Base-by-base conservation (phyloP, 495 filamentous ascomycete species). In the Aspergillus hancockii region DNA sequence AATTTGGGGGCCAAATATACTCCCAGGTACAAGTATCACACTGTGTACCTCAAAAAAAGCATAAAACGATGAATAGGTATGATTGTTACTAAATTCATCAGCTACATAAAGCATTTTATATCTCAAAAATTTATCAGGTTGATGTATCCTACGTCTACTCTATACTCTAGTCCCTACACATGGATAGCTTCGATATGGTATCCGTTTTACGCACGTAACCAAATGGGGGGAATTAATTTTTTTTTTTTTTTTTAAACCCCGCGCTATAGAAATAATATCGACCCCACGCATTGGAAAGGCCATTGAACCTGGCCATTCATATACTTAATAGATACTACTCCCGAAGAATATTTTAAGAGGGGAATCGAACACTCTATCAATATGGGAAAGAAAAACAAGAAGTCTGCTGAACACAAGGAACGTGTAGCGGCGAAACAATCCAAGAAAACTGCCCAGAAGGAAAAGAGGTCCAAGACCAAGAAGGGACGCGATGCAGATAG, bases 381-480 rank as follows among this genome's bases (percentile, higher is more conserved):
- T 36, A 82, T 83, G 81, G 80, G 62, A 41, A 83, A 83, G 62
- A 82, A 82, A 54, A 75, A 75, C 58, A 83, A 83, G 66, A 83
- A 83, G 63, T 73, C 79, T 8, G 79, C 77, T 47, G 81, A 83
- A 68, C 77, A 81, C 67, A 83, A 83, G 58, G 81, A 78, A 50
- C 80, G 81, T 36, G 72, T 80, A 51, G 77, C 79, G 25, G 79
- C 80, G 23, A 83, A 83, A 62, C 78, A 81, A 57, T 69, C 71
- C 38, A 83, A 83, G 58, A 92, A 91, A 74, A 80, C 85, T 46
- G 80, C 83, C 22, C 79, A 84, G 70, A 90, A 89, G 73, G 90
- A 92, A 79, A 93, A 91, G 79, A 86, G 80, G 70, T 75, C 79
- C 53, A 90, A 88, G 74, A 71, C 77, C 31, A 83, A 83, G 43